A percentile compares a stretch with the other conserved stretches of the same genome.
Conservation (phyloP, 306 rosid species). For the Abrus pulchellus region DNA sequence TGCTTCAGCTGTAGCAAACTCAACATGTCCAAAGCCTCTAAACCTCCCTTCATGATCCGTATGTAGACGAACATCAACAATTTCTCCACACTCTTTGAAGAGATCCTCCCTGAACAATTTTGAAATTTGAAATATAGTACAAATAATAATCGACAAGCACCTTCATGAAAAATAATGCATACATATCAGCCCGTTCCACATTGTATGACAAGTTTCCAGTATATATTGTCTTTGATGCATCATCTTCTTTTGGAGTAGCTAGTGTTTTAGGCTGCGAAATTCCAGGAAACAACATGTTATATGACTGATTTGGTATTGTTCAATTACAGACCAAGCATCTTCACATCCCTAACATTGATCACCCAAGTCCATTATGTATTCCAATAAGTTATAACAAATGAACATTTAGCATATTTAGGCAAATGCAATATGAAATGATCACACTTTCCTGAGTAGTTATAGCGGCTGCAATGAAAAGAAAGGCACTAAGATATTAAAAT, state of each 20-base stretch:
- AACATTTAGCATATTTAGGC: constrained; percentile 14
- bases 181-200: constrained; percentile 73
- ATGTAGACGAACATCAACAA: constrained; percentile 71
- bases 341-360: constrained; percentile 56
- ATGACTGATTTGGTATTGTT: not conserved
- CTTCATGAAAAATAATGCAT: constrained; percentile 42
- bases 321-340: constrained; percentile 64
- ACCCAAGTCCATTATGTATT: not conserved
- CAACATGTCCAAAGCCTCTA: constrained; percentile 82
- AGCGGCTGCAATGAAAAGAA: constrained; percentile 38
- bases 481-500: constrained; percentile 6
- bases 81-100: constrained; percentile 72
- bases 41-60: constrained; percentile 61
- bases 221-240: constrained; percentile 62
- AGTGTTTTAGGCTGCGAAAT: constrained; percentile 69
- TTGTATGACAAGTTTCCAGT: constrained; percentile 68
- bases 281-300: constrained; percentile 22
- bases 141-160: constrained; percentile 11
- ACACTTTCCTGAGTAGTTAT: constrained; percentile 56
- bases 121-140: constrained; percentile 11
- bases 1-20: constrained; percentile 71
- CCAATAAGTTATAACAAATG: not conserved
- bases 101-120: constrained; percentile 64
- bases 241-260: constrained; percentile 48
- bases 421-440: constrained; percentile 30